A percentile compares a stretch with the other conserved stretches of the same genome.
Evolutionary conservation across 495 filamentous ascomycete species (phyloP).

Genomic region (Podospora pseudopauciseta): DNA sequence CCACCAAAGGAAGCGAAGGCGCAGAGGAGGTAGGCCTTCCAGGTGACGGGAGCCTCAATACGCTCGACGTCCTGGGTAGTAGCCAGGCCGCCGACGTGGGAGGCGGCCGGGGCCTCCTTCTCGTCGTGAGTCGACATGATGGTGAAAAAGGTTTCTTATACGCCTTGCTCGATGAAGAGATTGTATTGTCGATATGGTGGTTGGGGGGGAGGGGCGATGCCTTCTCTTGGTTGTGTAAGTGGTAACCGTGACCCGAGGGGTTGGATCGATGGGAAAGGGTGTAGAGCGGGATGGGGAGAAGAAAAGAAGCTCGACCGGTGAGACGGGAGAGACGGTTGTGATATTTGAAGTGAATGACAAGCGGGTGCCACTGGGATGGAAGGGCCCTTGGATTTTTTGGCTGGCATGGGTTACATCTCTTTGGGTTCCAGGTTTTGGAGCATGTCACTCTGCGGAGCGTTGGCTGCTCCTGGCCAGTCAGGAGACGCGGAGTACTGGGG

Average conservation of each 20-base stretch:
- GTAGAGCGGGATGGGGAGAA: constrained; percentile 5
- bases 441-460: constrained; percentile 19
- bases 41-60: constrained; percentile 62
- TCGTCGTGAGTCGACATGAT: constrained; percentile 25
- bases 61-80: constrained; percentile 43
- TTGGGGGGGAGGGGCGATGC: not conserved
- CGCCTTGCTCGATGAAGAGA: not conserved
- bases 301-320: not conserved
- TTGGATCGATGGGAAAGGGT: not conserved
- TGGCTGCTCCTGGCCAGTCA: constrained; percentile 24
- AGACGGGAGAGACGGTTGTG: constrained; percentile 1
- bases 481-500: constrained; percentile 20
- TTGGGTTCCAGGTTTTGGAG: constrained; percentile 19
- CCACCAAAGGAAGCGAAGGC: constrained; percentile 67
- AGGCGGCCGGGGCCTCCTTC: constrained; percentile 21
- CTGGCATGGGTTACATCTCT: not conserved
- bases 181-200: not conserved
- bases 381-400: constrained; percentile 4
- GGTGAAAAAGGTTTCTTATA: not conserved
- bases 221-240: not conserved
- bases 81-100: constrained; percentile 21
- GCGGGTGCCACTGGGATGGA: not conserved
- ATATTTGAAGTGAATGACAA: constrained; percentile 1
- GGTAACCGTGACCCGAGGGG: not conserved
- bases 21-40: constrained; percentile 66